Percentiles rank a stretch among this genome's conserved stretches.
These are phyloP conservation scores for Candida glucosophila DNA, from an alignment of 1,139 yeast genomes.

Conservation along the genomic window DNA sequence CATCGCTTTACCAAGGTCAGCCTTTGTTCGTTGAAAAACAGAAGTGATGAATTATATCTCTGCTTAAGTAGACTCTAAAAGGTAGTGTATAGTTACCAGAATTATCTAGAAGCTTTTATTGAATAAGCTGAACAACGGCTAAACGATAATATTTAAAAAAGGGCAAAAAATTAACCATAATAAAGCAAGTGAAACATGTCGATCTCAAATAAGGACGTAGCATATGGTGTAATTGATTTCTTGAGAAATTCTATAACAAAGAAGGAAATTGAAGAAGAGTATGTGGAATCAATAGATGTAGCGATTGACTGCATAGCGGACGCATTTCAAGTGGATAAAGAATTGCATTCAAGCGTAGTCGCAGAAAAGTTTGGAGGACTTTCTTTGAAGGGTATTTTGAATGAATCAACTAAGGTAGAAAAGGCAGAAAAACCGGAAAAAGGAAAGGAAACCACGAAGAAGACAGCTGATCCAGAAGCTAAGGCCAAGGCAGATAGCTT, in stretches of 20 bases:
- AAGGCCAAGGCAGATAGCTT: conserved; percentile 73
- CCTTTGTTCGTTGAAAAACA: conserved; percentile 5
- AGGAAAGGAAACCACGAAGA: conserved; percentile 14
- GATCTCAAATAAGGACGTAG: conserved; percentile 53
- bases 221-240: conserved; percentile 68
- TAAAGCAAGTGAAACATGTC: no score
- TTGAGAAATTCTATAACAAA: conserved; percentile 51
- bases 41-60: conserved; percentile 5
- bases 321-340: conserved; percentile 65
- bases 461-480: conserved; percentile 43
- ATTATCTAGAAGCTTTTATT: conserved; percentile 5
- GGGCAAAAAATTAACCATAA: no score
- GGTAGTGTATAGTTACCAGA: conserved; percentile 3
- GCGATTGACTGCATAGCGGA: conserved; percentile 91
- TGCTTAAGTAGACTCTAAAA: conserved; percentile 3
- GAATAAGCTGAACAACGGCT: no score
- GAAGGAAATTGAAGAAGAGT: conserved; percentile 69
- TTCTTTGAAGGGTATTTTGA: conserved; percentile 33
- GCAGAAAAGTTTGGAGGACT: conserved; percentile 39
- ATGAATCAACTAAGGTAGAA: conserved; percentile 17
- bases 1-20: conserved; percentile 14
- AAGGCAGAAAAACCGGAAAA: conserved; percentile 4
- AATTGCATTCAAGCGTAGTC: conserved; percentile 26
- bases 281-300: conserved; percentile 85
- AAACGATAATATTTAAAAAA: conserved; percentile 2